Base-by-base conservation (phyloP, 257 asterid genomes). In the Cordia subcordata region DNA sequence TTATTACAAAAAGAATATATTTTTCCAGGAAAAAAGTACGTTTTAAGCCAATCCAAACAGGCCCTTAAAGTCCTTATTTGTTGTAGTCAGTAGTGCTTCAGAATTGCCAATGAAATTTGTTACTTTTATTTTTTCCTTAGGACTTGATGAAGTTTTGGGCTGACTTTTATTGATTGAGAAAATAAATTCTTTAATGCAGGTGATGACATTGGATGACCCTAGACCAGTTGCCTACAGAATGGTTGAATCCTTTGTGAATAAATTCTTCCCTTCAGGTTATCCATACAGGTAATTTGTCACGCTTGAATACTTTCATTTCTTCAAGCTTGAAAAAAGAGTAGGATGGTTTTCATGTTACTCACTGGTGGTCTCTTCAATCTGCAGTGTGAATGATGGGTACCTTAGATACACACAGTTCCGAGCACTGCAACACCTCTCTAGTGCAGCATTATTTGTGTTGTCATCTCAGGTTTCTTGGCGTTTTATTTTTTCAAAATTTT, bases 311-410 rank as follows among this genome's bases (percentile, higher is more conserved):
- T 58, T 14, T 21, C 15, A 23, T 33, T 21, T 11, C 63, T 32
- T 13, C 45, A 49, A 27, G 55, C n/a, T 15, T 58, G 35, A 16
- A 1, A 33, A 10, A 40, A 18, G 23, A 57, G 20, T 37, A 9
- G 9, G 2, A 23, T 49, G 40, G 35, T 13, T 22, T 65, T 60
- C 15, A 53, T 21, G 27, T 60, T 62, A 60, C 49, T 57, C 51
- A 39, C 12, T 60, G 17, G 42, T 60, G 17, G 42, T 54, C 12
- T 55, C 56, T 64, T 65, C n/a, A 23, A 49, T 69, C 59, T 79
- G 66, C 95, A 92, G 99, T 72, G 97, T 92, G 67, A 88, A 74
- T 58, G 97, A 92, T 77, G 99, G 99, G 40, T 92, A 84, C 77
- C 95, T 88, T 54, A 77, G 89, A 78, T 92, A 92, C 85, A 89